Evolutionary conservation across 139 green algal genomes (phyloP), one percentile per base, ranked within the genome.

Genomic region (Chlamydomonas sp.): DNA sequence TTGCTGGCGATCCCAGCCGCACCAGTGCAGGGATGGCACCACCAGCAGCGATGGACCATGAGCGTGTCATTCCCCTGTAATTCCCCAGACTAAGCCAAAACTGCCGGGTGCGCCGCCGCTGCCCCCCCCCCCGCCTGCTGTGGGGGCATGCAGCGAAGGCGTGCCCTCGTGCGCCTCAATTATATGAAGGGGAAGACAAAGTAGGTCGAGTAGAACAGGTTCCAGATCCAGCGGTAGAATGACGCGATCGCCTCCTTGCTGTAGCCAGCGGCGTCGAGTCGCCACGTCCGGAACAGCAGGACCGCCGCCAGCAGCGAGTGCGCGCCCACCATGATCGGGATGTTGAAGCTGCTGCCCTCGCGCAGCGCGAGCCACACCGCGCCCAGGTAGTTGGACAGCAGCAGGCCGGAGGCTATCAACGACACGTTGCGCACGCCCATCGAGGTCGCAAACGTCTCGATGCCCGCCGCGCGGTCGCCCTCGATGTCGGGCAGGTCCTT

Each of bases 401-500:
- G 83, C 66, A 99, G 71, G 6, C 84, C 87, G 1, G 81, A 73
- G 65, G 73, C 81, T 84, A 84, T 48, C 37, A 85, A 65, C 8
- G 86, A 72, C 36, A 91, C 80, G 20, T 74, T 83, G 24, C 65
- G 71, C 13, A 93, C 89, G 0, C 95, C 95, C 72, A 98, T 65
- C 3, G 74, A 66, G 0, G 92, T 98, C 35, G 93, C 89, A 70
- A 99, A 97, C 5, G 94, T 98, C 30, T 88, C 54, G 67, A 98
- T 97, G 62, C 86, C 85, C 66, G 89, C 91, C 58, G 90, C 80
- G 39, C 73, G 78, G 85, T 99, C 95, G 3, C 95, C 95, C 75
- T 97, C 91, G 29, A 99, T 81, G 73, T 99, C 95, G 1, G 95
- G 81, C 71, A 98, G 79, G 78, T 99, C 95, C 83, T 99, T 99